These are phyloP conservation scores for Alternaria conjuncta DNA, from an alignment of 2,329 filamentous ascomycete species.

Conservation along the genomic window DNA sequence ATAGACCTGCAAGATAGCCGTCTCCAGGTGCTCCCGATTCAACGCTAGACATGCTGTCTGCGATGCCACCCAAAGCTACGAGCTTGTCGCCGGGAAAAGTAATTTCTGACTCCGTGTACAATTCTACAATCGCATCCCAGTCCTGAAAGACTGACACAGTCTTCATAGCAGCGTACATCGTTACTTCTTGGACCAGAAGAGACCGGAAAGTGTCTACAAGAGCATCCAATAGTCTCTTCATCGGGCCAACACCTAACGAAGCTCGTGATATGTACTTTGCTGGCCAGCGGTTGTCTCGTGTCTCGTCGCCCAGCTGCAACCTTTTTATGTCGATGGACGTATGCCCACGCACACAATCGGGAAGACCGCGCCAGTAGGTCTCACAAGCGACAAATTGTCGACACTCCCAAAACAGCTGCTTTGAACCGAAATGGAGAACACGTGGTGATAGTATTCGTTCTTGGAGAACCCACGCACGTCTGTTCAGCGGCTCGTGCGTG, in stretches of 20 bases:
- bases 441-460: conserved; percentile 26
- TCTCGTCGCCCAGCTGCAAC: conserved; percentile 1
- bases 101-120: neutral
- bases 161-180: neutral
- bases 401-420: conserved; percentile 33
- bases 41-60: neutral
- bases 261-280: neutral
- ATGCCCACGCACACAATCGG: neutral
- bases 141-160: neutral
- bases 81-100: conserved; percentile 10
- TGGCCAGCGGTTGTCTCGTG: conserved; percentile 4
- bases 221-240: no score
- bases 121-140: conserved; percentile 6
- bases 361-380: conserved; percentile 1
- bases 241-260: no score
- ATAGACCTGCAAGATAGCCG: conserved; percentile 15
- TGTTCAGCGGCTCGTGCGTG: conserved; percentile 3
- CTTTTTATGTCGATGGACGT: conserved; percentile 4
- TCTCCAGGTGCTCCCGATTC: neutral
- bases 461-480: conserved; percentile 11
- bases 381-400: conserved; percentile 14
- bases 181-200: no score
- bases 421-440: conserved; percentile 19
- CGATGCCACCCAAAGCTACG: conserved; percentile 10
- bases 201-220: no score